Conservation (phyloP, 495 filamentous ascomycete genomes). For the Podospora bellae-mahoneyi region DNA sequence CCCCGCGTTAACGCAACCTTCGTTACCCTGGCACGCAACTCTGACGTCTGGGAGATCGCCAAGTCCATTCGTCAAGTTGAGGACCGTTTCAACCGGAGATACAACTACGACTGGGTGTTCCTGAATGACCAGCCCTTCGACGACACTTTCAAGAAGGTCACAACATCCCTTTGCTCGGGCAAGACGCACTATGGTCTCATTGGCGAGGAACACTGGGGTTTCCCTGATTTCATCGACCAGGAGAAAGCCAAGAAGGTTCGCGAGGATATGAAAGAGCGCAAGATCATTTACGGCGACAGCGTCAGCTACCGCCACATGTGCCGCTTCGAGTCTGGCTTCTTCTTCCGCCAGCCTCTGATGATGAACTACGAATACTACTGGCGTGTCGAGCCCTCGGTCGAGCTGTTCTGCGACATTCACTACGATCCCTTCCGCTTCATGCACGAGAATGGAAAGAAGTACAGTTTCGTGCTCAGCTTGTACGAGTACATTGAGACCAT, state of each 20-base stretch:
- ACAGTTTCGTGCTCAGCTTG: conserved; percentile 83
- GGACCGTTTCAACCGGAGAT: conserved; percentile 94
- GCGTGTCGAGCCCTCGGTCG: conserved; percentile 85
- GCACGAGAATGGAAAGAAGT: conserved; percentile 85
- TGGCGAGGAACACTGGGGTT: conserved; percentile 83
- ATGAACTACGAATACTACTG: conserved; percentile 88
- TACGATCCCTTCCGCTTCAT: conserved; percentile 85
- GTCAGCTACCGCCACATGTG: conserved; percentile 93
- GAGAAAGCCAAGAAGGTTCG: conserved; percentile 77
- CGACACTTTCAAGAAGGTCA: conserved; percentile 87
- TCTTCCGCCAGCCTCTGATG: conserved; percentile 82
- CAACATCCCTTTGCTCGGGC: conserved; percentile 81
- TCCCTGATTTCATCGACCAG: conserved; percentile 80
- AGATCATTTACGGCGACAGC: conserved; percentile 95
- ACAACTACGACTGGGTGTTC: conserved; percentile 99
- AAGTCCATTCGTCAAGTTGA: conserved; percentile 92
- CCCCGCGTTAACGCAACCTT: conserved; percentile 92
- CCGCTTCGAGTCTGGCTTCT: conserved; percentile 89
- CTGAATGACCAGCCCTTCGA: conserved; percentile 94
- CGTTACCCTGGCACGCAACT: conserved; percentile 89
- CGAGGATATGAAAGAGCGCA: conserved; percentile 76
- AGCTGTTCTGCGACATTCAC: conserved; percentile 80
- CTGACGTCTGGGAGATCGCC: conserved; percentile 93
- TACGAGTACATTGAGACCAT: conserved; percentile 97
- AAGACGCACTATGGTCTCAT: conserved; percentile 86